Evolutionary conservation across 148 eudicot species (phyloP), one percentile per base, ranked within the genome.

Genomic region (Nepenthes gracilis): DNA sequence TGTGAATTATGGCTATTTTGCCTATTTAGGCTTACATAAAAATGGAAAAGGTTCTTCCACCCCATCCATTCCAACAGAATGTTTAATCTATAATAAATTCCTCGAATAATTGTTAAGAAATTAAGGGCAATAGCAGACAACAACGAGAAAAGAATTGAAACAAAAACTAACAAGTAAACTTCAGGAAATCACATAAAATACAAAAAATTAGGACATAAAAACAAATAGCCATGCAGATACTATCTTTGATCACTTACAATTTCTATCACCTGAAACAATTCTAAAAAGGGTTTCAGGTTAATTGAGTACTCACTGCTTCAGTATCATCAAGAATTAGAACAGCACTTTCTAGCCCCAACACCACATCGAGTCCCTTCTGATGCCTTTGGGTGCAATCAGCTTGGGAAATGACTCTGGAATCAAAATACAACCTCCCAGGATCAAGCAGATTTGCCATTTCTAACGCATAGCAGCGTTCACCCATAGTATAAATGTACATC

Each of bases 401-500:
- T 67, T 88, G 88, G 33, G 98, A 87, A 56, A 92, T 88, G 53
- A 93, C 82, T 79, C 83, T 77, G 33, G 87, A 83, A 51, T 75
- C 53, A 56, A 88, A 80, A 68, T 84, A 85, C 45, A 74, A 34
- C 35, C 61, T 34, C n/a, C 53, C 81, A 43, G 98, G 96, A 68
- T 77, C 83, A 52, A 92, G 85, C 66, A 88, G 75, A 48, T 64
- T 76, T 64, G 95, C 95, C 98, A 93, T 93, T 77, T 86, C 84
- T 56, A 78, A 14, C 12, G 96, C 96, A 70, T 93, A 93, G 9
- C 80, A 63, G 6, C 83, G 80, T 56, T 93, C 96, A 34, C 98
- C 98, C 98, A 88, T 93, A 12, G 98, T 93, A 63, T 93, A 93
- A 47, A 93, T 93, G 69, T 82, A 88, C 98, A 93, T 85, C 76